Evolutionary conservation across 1,284 basidiomycete species (phyloP), one percentile per base, ranked within the genome.

Genomic region (Chondrostereum purpureum): DNA sequence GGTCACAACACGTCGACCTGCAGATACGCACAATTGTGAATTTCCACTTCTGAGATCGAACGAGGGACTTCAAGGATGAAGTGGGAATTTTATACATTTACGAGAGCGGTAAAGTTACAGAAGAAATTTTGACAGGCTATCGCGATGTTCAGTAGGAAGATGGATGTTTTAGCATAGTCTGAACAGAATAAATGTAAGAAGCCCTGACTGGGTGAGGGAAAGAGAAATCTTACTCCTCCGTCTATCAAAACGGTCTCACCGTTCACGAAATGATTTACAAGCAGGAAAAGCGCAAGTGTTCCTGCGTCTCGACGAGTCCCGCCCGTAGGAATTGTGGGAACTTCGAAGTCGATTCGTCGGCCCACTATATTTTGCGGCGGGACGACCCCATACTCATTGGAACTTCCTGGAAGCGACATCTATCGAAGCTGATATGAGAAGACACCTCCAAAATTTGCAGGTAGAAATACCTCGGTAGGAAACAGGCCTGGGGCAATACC

Each of bases 241-340:
- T 75, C 72, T 44, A 76, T 72, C 20, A 75, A 54, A 1, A 76
- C 70, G n/a, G 72, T 76, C 55, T 74, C 72, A 1, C 73, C 67
- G 45, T 73, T 74, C 24, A 77, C 67, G 46, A 66, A 75, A 67
- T 68, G 70, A 50, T 77, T 75, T 5, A 67, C 63, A 6, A 73
- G 64, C 11, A 77, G 51, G 54, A 69, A 73, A 14, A 75, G 58
- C 8, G 66, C 71, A 3, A 75, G 57, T 3, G 65, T 59, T 16
- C 70, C 73, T 57, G 75, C 66, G 48, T 75, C 73, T 39, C 61
- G 63, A 42, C 60, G 60, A 1, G 69, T 61, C 21, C 72, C 73
- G 20, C 63, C 67, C 8, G 53, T 55, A 16, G 59, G 56, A 4
- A 57, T 58, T 10, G 64, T 54, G 4, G 71, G 72, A 11, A 69